These are phyloP conservation scores for Ascosphaera acerosa DNA, from an alignment of 2,329 filamentous ascomycete genomes.

Conservation along the genomic window DNA sequence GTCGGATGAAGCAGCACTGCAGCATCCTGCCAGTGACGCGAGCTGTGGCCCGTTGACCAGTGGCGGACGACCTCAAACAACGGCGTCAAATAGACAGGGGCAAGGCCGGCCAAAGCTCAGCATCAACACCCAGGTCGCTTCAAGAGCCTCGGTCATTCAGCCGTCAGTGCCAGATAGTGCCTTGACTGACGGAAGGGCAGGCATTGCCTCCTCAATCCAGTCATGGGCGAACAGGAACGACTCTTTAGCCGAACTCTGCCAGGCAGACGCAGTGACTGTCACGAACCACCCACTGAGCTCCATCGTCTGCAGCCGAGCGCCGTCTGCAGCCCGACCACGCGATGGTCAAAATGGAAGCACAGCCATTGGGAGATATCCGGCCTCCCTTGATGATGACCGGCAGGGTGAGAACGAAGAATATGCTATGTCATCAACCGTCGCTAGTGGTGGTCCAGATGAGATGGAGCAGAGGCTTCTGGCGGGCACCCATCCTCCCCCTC, in stretches of 20 bases:
- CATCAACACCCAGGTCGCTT: not conserved
- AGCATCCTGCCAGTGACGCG: not conserved
- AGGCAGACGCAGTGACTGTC: not conserved
- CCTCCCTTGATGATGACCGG: not conserved
- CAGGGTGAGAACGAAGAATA: not conserved
- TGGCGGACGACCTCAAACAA: not conserved
- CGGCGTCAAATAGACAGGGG: not conserved
- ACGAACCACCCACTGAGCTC: not conserved
- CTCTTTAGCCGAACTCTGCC: not conserved
- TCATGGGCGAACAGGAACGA: slow-evolving; percentile 1
- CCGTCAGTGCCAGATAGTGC: not conserved
- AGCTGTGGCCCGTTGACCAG: not conserved
- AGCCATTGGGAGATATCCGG: too few relatives aligned
- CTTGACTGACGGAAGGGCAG: not conserved
- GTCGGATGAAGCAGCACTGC: not conserved
- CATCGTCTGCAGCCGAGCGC: not conserved
- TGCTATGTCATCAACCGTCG: not conserved
- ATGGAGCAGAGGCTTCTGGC: too few relatives aligned
- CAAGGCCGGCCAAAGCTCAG: not conserved
- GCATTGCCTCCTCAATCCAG: not conserved
- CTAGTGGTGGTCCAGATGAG: too few relatives aligned
- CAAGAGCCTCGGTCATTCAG: not conserved
- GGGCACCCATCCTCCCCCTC: too few relatives aligned
- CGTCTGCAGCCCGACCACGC: not conserved
- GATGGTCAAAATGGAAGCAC: too few relatives aligned